phyloP scores from a whole-genome alignment of 306 rosid genomes.

The Castanea mollissima region DNA sequence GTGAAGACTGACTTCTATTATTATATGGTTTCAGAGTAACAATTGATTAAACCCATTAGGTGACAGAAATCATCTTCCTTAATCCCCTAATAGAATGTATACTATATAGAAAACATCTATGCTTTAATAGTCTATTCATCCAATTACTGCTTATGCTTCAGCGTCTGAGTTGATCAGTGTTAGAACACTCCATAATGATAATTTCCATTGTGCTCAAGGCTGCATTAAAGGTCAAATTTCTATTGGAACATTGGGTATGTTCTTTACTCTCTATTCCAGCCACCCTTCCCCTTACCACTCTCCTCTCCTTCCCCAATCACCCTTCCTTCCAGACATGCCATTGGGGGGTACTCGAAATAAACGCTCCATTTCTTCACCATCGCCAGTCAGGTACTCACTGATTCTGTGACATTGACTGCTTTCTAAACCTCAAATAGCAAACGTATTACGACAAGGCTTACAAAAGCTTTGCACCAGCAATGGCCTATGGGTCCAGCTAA shows the following conservation, averaged over 20 bases:
- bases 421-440: no score
- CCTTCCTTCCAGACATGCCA: no score
- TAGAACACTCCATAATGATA: no score
- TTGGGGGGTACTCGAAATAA: not conserved
- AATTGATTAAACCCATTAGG: slow-evolving; percentile 10
- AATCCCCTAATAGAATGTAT: slow-evolving; percentile 13
- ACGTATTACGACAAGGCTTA: no score
- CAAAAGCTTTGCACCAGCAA: no score
- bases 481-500: no score
- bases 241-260: not conserved
- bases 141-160: not conserved
- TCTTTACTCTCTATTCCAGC: not conserved
- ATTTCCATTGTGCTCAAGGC: not conserved
- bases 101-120: no score
- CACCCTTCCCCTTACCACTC: no score
- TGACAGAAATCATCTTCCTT: slow-evolving; percentile 20
- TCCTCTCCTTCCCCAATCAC: no score
- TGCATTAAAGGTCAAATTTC: not conserved
- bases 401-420: no score
- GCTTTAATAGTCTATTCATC: not conserved
- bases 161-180: not conserved
- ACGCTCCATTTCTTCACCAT: not conserved
- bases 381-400: no score
- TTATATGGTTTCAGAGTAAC: not conserved
- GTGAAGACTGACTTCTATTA: no score